These are phyloP conservation scores for Tulasnella sp. DNA, from an alignment of 768 basidiomycete genomes.

Conservation along the genomic window DNA sequence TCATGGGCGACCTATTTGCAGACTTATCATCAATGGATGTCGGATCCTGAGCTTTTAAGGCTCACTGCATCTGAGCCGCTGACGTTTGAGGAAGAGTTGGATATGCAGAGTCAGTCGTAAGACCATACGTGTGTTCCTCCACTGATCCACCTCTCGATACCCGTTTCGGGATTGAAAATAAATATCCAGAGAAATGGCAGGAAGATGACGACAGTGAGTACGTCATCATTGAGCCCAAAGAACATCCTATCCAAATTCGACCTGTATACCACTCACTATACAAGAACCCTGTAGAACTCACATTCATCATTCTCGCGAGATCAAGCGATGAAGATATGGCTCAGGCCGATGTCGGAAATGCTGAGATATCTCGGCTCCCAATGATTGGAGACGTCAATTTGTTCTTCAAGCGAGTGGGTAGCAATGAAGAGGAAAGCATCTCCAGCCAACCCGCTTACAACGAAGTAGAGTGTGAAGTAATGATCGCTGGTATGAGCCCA, in stretches of 20 bases:
- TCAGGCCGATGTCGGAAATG: conserved; percentile 13
- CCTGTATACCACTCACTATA: not conserved
- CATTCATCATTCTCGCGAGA: conserved; percentile 74
- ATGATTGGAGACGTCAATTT: conserved; percentile 94
- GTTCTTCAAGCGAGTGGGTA: conserved; percentile 52
- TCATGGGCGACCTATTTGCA: conserved; percentile 24
- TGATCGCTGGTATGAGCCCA: conserved; percentile 17
- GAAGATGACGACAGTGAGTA: conserved; percentile 66
- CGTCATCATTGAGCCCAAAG: not conserved
- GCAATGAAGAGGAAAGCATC: conserved; percentile 23
- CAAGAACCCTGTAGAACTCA: conserved; percentile 50
- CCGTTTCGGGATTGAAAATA: too few species aligned
- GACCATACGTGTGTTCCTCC: not conserved
- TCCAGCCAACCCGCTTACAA: conserved; percentile 28
- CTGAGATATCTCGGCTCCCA: conserved; percentile 31
- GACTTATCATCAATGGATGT: conserved; percentile 90
- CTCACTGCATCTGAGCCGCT: conserved; percentile 81
- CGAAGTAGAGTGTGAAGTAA: conserved; percentile 64
- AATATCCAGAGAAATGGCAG: conserved; percentile 63
- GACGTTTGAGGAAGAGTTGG: conserved; percentile 66
- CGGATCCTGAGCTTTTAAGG: conserved; percentile 52
- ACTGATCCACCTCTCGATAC: not conserved
- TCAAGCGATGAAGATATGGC: conserved; percentile 19
- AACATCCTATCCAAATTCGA: not conserved
- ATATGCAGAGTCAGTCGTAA: conserved; percentile 62